These are phyloP conservation scores for Bremia lactucae DNA, from an alignment of 352 stramenopile genomes.

Conservation along the genomic window DNA sequence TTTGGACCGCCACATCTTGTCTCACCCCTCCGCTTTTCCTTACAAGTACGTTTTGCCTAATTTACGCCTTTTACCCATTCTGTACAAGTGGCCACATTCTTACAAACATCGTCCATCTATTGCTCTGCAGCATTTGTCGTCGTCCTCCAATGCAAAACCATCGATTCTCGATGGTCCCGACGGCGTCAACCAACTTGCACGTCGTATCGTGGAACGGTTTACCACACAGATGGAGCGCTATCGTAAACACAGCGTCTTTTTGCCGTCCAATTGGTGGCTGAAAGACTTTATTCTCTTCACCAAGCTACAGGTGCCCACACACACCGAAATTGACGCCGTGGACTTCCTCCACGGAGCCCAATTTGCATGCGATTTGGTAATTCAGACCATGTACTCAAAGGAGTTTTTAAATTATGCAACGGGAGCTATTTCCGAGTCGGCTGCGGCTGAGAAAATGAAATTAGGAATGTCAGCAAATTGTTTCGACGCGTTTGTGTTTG, in stretches of 20 bases:
- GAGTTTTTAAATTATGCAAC: slow-evolving; percentile 42
- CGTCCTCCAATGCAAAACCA: not conserved
- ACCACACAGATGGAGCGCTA: slow-evolving; percentile 18
- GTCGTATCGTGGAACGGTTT: slow-evolving; percentile 12
- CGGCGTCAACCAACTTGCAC: slow-evolving; percentile 21
- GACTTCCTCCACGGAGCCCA: slow-evolving; percentile 42
- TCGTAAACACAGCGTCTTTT: slow-evolving; percentile 26
- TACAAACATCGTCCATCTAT: not conserved
- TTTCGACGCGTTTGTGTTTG: slow-evolving; percentile 35
- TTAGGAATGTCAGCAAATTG: slow-evolving; percentile 26
- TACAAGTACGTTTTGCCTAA: not conserved
- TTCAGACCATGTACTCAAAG: slow-evolving; percentile 45
- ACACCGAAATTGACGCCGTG: slow-evolving; percentile 36
- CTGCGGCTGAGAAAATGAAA: slow-evolving; percentile 28
- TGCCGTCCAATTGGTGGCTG: slow-evolving; percentile 18
- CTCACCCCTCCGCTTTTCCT: not conserved
- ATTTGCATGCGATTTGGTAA: slow-evolving; percentile 34
- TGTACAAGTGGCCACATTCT: not conserved
- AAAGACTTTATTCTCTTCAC: slow-evolving; percentile 32
- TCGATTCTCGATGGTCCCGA: slow-evolving; percentile 5
- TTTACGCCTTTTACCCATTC: not conserved
- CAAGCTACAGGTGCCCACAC: slow-evolving; percentile 36
- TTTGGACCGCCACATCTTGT: not conserved
- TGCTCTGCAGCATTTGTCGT: slow-evolving; percentile 2
- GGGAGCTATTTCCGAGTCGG: slow-evolving; percentile 27